phyloP scores from a whole-genome alignment of 2,329 filamentous ascomycete species.

The Fusarium mangiferae region DNA sequence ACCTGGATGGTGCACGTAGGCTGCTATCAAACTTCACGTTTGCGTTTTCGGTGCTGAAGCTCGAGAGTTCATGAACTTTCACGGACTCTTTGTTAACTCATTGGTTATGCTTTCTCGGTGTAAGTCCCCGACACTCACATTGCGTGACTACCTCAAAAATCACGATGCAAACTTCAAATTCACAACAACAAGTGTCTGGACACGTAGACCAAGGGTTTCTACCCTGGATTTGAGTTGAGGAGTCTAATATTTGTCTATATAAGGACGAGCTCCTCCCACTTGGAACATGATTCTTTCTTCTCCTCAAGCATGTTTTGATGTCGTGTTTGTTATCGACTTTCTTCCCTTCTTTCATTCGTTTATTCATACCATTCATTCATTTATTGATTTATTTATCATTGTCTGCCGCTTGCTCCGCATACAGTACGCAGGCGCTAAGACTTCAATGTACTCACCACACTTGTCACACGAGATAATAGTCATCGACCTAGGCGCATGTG shows the following conservation, averaged over 20 bases:
- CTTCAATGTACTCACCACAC: neutral
- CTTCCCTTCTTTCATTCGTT: neutral
- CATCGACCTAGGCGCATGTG: neutral
- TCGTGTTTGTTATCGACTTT: neutral
- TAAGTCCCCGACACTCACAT: neutral
- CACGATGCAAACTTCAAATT: neutral
- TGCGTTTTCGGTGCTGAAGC: neutral
- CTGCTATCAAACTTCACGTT: neutral
- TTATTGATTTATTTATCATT: no score
- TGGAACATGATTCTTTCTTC: neutral
- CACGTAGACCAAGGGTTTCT: neutral
- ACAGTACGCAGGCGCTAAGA: neutral
- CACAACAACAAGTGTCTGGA: neutral
- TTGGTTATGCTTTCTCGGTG: neutral
- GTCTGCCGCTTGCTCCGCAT: neutral
- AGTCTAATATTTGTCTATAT: neutral
- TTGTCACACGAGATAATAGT: no score
- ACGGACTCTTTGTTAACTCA: neutral
- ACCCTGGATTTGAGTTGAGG: neutral
- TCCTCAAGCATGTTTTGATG: neutral
- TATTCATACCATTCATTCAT: no score
- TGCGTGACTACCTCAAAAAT: neutral
- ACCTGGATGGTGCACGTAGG: neutral
- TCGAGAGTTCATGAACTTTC: neutral
- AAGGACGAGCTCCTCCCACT: neutral